Evolutionary conservation across 139 green algal species (phyloP), one percentile per base, ranked within the genome.

Genomic region (Chlamydomonas sp.): DNA sequence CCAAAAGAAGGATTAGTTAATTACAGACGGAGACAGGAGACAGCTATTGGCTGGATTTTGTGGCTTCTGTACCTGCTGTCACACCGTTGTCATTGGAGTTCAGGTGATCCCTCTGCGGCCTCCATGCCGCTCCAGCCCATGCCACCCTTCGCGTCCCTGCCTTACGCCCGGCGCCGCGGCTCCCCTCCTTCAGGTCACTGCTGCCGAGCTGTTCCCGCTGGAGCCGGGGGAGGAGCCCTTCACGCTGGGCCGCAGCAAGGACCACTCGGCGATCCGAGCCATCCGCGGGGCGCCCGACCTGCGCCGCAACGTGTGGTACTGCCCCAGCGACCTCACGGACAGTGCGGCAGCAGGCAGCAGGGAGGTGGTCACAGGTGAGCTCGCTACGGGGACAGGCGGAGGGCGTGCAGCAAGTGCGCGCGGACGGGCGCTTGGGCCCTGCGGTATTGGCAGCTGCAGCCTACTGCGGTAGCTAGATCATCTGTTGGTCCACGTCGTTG

Each of bases 281-380:
- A 64, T 84, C 66, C 63, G 79, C 63, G 64, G 64, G 10, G 8
- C 63, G 3, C 7, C 64, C 14, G 68, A 78, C 68, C 80, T 78
- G 67, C 58, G 59, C n/a, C 58, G 16, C 7, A 8, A 59, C 57
- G 68, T 12, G 16, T 86, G 59, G 66, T 86, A 79, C 59, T 17
- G 68, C n/a, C 68, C 17, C 18, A 79, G 68, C 59, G 80, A 86
- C 18, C 14, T 69, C 16, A 86, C 69, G 58, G 80, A 86, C 58
- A 31, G 68, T 5, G 80, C 80, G 17, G 80, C 80, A 2, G 69
- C 68, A 68, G 80, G 80, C 16, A 7, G 2, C 20, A 12, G 82
- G 31, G 82, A 86, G 61, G 72, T 79, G 10, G 4, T 79, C 15
- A 63, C 61, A 20, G 82, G 82, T 79, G 71, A 72, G 82, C 0